A percentile compares a stretch with the other conserved stretches of the same genome.
phyloP scores from a whole-genome alignment of 192 early-diverging fungal genomes.

The Rhizoclosmatium globosum region DNA sequence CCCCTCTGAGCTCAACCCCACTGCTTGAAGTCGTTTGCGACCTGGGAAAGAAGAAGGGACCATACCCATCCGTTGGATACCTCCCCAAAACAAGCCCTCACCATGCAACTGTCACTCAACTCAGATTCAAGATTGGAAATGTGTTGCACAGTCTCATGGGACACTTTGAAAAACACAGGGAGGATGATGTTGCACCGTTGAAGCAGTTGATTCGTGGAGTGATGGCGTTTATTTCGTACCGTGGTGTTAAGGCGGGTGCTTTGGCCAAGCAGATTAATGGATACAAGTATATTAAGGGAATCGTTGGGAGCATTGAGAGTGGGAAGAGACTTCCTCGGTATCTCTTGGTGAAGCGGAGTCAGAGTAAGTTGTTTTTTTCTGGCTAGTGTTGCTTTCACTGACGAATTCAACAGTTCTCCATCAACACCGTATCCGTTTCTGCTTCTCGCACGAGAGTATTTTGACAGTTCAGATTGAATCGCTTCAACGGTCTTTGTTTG shows the following conservation, averaged over 20 bases:
- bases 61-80: not conserved
- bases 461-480: constrained; percentile 22
- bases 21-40: not conserved
- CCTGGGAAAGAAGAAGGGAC: not conserved
- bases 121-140: constrained; percentile 51
- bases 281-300: constrained; percentile 21
- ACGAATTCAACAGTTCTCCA: constrained; percentile 24
- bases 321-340: constrained; percentile 43
- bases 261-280: constrained; percentile 25
- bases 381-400: not conserved
- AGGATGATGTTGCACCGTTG: constrained; percentile 82
- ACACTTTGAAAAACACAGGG: constrained; percentile 61
- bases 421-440: constrained; percentile 14
- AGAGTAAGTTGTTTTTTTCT: constrained; percentile 25
- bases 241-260: constrained; percentile 12
- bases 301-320: constrained; percentile 2
- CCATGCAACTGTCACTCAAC: not conserved
- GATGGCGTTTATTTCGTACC: constrained; percentile 12
- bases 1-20: not conserved
- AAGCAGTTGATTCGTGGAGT: constrained; percentile 68
- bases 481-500: constrained; percentile 28
- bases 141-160: constrained; percentile 62
- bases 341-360: constrained; percentile 26
- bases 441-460: not conserved
- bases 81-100: not conserved